Evolutionary conservation across 2,329 filamentous ascomycete species (phyloP).

Genomic region (Bisporella sp.): DNA sequence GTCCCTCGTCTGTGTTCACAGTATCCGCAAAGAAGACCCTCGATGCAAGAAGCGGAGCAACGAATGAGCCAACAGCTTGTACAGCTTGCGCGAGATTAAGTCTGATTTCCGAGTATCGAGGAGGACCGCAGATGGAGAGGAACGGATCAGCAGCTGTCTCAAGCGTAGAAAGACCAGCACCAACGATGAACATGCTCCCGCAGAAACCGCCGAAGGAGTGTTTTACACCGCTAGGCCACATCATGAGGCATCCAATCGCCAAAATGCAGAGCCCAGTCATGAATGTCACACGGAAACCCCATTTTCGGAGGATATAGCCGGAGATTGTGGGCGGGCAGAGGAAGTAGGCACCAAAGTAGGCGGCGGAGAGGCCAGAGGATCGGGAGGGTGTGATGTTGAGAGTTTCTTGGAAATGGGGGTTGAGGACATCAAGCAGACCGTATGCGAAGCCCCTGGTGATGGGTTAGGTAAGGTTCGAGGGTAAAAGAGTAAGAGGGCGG

Average conservation of each 20-base stretch:
- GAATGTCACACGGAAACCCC: constrained; percentile 58
- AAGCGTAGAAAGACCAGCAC: constrained; percentile 64
- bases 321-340: constrained; percentile 60
- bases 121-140: constrained; percentile 51
- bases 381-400: constrained; percentile 29
- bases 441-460: constrained; percentile 34
- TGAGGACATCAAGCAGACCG: constrained; percentile 37
- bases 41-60: constrained; percentile 66
- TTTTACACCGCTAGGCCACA: constrained; percentile 49
- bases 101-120: constrained; percentile 64
- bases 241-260: constrained; percentile 51
- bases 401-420: constrained; percentile 35
- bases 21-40: constrained; percentile 67
- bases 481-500: neutral
- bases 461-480: neutral
- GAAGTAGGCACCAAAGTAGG: constrained; percentile 51
- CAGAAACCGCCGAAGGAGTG: constrained; percentile 69
- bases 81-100: constrained; percentile 73
- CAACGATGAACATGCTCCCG: constrained; percentile 65
- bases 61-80: constrained; percentile 67
- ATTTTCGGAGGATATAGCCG: constrained; percentile 59
- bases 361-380: constrained; percentile 20
- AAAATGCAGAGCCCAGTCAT: constrained; percentile 63
- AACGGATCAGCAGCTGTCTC: constrained; percentile 70
- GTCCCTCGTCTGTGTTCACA: constrained; percentile 35